A percentile compares a stretch with the other conserved stretches of the same genome.
Conservation (phyloP, 2,329 filamentous ascomycete species). For the Beauveria sp. region DNA sequence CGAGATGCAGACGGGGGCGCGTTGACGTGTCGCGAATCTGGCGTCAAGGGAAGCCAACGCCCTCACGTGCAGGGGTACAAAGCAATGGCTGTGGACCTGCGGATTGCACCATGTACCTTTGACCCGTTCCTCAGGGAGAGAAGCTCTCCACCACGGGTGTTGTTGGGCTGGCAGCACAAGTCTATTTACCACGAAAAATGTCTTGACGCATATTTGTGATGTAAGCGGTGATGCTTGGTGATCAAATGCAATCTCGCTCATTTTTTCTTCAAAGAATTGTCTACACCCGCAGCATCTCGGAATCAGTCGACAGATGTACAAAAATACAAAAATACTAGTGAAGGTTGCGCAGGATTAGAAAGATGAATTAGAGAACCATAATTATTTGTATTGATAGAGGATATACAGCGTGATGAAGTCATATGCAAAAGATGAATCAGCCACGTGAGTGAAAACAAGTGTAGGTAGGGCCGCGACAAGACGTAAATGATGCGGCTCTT, state of each 20-base stretch:
- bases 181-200: background rate
- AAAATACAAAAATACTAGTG: too few relatives aligned
- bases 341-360: background rate
- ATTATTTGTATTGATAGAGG: too few relatives aligned
- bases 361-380: too few relatives aligned
- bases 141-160: slow-evolving; percentile 5
- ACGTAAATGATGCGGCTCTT: too few relatives aligned
- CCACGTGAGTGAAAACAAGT: too few relatives aligned
- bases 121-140: background rate
- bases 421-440: too few relatives aligned
- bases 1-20: slow-evolving; percentile 6
- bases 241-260: background rate
- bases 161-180: background rate
- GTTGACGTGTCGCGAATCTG: slow-evolving; percentile 11
- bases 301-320: too few relatives aligned
- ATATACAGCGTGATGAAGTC: too few relatives aligned
- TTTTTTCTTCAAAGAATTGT: background rate
- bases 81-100: background rate
- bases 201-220: background rate
- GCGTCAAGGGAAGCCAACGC: slow-evolving; percentile 7
- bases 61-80: slow-evolving; percentile 10
- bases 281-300: too few relatives aligned
- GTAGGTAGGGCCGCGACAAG: too few relatives aligned
- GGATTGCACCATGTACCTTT: background rate
- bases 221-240: background rate